Evolutionary conservation across 108 stramenopile genomes (phyloP), one percentile per base, ranked within the genome.

Genomic region (Conticribra weissflogii): DNA sequence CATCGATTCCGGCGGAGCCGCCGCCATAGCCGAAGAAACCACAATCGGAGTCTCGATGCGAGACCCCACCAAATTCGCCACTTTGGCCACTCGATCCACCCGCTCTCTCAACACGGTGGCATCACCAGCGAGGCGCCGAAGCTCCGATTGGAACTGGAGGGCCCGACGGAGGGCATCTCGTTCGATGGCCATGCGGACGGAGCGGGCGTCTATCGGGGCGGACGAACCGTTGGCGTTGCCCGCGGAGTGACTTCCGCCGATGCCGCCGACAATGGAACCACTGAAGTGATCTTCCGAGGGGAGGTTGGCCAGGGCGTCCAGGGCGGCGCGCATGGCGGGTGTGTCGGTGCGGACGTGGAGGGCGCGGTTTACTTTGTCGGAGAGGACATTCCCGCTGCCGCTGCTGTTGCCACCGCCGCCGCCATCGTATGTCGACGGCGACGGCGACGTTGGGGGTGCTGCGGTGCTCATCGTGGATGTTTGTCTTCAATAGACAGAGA

Each of bases 271-370:
- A 32, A 50, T 54, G n/a, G 34, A 47, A 45, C 46, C 19, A 44
- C 27, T 16, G 3, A 66, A 24, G 8, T 44, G n/a, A 29, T 49
- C 45, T 1, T 47, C 17, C 2, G 79, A 59, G 32, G 83, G 79
- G 5, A 94, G 63, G 33, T 79, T 73, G 15, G 86, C 85, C 61
- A 94, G 68, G n/a, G 92, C 90, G 62, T 88, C 90, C 66, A 94
- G 65, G 9, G 92, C 92, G 25, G 90, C 87, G 59, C 83, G 87
- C 89, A 94, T 91, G 50, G 89, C 90, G 54, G 88, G 87, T 23
- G 92, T 94, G 75, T 94, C 89, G 68, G 88, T 90, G 0, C 89
- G 88, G 16, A 94, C 85, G 68, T 88, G 74, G 49, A 94, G 71
- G 53, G 92, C 90, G 41, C 92, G 83, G 50, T 54, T 65, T 15